These are phyloP conservation scores for Saccharomycopsis sp. DNA, from an alignment of 805 yeast genomes.

Conservation along the genomic window DNA sequence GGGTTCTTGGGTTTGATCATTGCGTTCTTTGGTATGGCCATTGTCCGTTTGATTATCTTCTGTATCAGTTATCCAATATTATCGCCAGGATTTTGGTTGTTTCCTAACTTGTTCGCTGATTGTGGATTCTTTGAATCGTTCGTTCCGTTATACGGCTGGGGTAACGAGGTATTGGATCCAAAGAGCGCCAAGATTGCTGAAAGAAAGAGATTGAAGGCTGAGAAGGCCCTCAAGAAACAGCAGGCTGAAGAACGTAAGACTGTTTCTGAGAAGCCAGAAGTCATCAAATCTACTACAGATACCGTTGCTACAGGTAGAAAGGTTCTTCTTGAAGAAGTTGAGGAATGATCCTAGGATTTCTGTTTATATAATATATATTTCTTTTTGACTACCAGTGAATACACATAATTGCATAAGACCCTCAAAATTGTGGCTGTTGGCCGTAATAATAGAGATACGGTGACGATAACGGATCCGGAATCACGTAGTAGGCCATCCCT, in stretches of 20 bases:
- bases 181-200: conserved; percentile 16
- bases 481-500: conserved; percentile 11
- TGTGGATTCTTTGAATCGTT: conserved; percentile 92
- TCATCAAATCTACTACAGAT: conserved; percentile 2
- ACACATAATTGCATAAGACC: background rate
- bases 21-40: conserved; percentile 68
- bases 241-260: background rate
- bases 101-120: conserved; percentile 93
- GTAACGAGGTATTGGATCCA: conserved; percentile 32
- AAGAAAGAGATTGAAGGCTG: conserved; percentile 27
- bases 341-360: conserved; percentile 18
- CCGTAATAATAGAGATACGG: background rate
- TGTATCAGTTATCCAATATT: conserved; percentile 48
- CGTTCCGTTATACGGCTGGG: conserved; percentile 84
- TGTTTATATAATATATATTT: background rate
- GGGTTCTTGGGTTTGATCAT: conserved; percentile 67
- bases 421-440: background rate
- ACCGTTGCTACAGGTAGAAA: conserved; percentile 23
- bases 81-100: conserved; percentile 85
- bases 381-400: too few species aligned
- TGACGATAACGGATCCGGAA: background rate
- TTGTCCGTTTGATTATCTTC: conserved; percentile 70
- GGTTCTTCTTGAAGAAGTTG: conserved; percentile 30
- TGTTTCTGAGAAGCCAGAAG: conserved; percentile 11
- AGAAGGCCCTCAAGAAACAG: conserved; percentile 25